Evolutionary conservation across 495 filamentous ascomycete species (phyloP).

Genomic region (Gamarada debralockiae): DNA sequence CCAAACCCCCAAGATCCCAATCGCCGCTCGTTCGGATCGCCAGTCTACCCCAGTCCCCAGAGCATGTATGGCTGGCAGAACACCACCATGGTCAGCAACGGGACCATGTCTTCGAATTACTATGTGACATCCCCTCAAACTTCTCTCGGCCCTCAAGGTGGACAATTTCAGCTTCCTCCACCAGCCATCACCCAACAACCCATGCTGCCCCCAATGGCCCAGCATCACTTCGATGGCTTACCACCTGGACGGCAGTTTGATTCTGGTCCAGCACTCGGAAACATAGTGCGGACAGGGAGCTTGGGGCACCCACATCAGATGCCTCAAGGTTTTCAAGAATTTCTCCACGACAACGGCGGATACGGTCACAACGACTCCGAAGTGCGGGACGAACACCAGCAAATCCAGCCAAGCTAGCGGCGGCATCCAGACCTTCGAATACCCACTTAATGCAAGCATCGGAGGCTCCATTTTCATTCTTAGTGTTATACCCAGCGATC

Average conservation of each 20-base stretch:
- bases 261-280: not conserved
- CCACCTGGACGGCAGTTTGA: not conserved
- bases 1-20: constrained; percentile 1
- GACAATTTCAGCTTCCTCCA: constrained; percentile 13
- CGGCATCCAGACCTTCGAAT: not conserved
- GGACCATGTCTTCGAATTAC: constrained; percentile 1
- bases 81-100: constrained; percentile 3
- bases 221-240: constrained; percentile 1
- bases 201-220: constrained; percentile 10
- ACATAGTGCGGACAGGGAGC: constrained; percentile 15
- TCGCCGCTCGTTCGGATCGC: not conserved
- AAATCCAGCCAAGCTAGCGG: not conserved
- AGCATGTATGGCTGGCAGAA: constrained; percentile 3
- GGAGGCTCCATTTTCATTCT: constrained; percentile 1
- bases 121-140: constrained; percentile 12
- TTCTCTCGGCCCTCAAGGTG: not conserved
- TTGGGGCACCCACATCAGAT: constrained; percentile 16
- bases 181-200: constrained; percentile 1
- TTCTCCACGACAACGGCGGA: constrained; percentile 8
- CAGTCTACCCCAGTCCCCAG: constrained; percentile 10
- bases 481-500: constrained; percentile 2
- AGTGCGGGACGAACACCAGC: constrained; percentile 12
- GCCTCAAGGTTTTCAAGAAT: constrained; percentile 8
- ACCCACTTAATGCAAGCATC: not conserved
- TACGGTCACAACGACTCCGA: constrained; percentile 10